A percentile compares a stretch with the other conserved stretches of the same genome.
Conservation (phyloP, 208 protist species). For the Wallacemonas rigidus region DNA sequence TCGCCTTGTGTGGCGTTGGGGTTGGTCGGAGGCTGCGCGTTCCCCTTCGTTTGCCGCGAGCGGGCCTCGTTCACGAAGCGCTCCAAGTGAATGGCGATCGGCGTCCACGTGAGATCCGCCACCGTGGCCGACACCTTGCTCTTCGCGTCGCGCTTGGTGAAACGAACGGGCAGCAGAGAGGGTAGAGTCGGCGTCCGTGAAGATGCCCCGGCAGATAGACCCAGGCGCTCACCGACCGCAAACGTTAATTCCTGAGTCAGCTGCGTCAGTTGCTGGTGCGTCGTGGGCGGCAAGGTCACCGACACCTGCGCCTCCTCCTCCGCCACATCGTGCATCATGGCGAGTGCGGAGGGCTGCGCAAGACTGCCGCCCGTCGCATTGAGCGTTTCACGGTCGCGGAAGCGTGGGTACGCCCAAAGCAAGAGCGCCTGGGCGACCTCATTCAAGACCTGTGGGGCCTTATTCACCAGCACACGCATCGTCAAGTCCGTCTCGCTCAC, state of each 20-base stretch:
- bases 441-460: constrained; percentile 36
- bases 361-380: constrained; percentile 4
- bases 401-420: constrained; percentile 21
- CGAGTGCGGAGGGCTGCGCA: neutral
- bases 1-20: no score
- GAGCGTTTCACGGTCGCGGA: neutral
- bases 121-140: constrained; percentile 11
- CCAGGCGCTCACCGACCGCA: constrained; percentile 37
- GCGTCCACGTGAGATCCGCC: constrained; percentile 24
- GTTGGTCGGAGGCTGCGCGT: no score
- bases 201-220: constrained; percentile 29
- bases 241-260: constrained; percentile 31
- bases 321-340: neutral
- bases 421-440: constrained; percentile 25
- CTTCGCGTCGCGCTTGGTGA: constrained; percentile 24
- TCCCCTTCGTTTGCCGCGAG: no score
- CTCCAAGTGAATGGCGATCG: constrained; percentile 18
- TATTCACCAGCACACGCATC: constrained; percentile 39
- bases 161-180: constrained; percentile 27
- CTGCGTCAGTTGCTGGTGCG: constrained; percentile 26
- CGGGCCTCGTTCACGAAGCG: constrained; percentile 17
- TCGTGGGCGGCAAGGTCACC: constrained; percentile 17
- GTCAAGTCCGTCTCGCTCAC: constrained; percentile 38
- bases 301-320: neutral
- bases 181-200: constrained; percentile 26